These are phyloP conservation scores for Trypanosoma melophagium DNA, from an alignment of 208 protist genomes.

Conservation along the genomic window DNA sequence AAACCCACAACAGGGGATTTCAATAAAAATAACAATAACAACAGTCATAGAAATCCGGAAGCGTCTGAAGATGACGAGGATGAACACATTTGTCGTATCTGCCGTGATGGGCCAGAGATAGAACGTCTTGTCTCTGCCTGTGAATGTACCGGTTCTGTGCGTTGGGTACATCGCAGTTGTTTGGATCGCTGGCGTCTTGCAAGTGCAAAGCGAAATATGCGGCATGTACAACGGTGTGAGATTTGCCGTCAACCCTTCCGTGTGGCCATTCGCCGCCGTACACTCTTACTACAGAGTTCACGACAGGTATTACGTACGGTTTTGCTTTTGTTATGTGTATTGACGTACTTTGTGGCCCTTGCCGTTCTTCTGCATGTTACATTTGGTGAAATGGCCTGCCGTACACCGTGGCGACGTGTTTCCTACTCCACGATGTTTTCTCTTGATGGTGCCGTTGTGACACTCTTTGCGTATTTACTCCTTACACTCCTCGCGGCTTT, in stretches of 20 bases:
- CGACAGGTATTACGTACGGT: conserved; percentile 35
- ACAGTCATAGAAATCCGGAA: too few species aligned
- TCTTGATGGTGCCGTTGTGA: conserved; percentile 51
- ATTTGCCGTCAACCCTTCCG: conserved; percentile 74
- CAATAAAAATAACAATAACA: too few species aligned
- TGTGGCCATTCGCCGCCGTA: conserved; percentile 46
- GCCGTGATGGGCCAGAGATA: conserved; percentile 55
- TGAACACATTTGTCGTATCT: conserved; percentile 77
- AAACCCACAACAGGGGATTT: too few species aligned
- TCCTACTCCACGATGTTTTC: conserved; percentile 57
- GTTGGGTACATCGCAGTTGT: conserved; percentile 72
- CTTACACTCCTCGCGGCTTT: conserved; percentile 45
- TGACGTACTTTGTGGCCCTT: conserved; percentile 31
- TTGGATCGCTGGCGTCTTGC: conserved; percentile 80
- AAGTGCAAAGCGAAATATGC: conserved; percentile 61
- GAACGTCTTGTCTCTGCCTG: conserved; percentile 68
- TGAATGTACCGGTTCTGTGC: conserved; percentile 72
- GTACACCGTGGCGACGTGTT: conserved; percentile 56
- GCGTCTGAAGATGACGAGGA: conserved; percentile 51
- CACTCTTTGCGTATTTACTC: conserved; percentile 53
- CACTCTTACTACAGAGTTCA: conserved; percentile 47
- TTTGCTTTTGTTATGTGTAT: conserved; percentile 43
- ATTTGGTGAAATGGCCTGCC: conserved; percentile 60
- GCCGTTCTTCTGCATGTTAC: conserved; percentile 31
- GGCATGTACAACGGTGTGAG: conserved; percentile 75